These are phyloP conservation scores for Tricholoma hemisulphureum DNA, from an alignment of 768 basidiomycete genomes.

Conservation along the genomic window DNA sequence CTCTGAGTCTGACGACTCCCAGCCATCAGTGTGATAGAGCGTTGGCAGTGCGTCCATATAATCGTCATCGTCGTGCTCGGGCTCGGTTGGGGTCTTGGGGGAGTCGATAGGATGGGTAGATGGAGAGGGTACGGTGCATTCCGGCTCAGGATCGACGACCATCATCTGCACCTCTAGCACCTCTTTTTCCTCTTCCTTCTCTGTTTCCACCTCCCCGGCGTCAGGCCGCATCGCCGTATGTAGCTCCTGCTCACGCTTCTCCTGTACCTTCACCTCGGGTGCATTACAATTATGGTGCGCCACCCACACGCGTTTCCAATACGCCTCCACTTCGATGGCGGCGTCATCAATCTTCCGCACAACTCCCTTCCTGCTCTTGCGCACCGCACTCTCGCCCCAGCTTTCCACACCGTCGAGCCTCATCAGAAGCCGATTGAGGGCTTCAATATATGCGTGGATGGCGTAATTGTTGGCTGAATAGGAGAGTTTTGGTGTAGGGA, in stretches of 20 bases:
- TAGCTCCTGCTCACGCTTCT: background rate
- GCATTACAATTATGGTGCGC: constrained; percentile 17
- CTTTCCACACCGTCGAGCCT: constrained; percentile 69
- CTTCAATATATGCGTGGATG: constrained; percentile 61
- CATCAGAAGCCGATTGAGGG: constrained; percentile 60
- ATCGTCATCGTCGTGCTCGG: background rate
- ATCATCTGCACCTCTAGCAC: background rate
- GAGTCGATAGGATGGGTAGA: background rate
- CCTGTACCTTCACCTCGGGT: background rate
- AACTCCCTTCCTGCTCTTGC: constrained; percentile 48
- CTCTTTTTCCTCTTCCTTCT: background rate
- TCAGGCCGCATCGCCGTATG: background rate
- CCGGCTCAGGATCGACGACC: background rate
- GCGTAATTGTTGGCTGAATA: constrained; percentile 61
- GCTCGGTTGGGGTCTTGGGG: background rate
- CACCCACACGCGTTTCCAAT: constrained; percentile 40
- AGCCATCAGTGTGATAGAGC: background rate
- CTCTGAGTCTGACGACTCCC: background rate
- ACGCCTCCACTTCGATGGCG: constrained; percentile 49
- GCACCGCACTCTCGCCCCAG: constrained; percentile 53
- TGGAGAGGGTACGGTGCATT: background rate
- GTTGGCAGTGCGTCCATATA: background rate
- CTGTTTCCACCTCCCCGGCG: background rate
- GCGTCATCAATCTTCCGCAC: constrained; percentile 63
- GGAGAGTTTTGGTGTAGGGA: constrained; percentile 43